Conservation (phyloP, 305 asterid genomes). For the Striga hermonthica region DNA sequence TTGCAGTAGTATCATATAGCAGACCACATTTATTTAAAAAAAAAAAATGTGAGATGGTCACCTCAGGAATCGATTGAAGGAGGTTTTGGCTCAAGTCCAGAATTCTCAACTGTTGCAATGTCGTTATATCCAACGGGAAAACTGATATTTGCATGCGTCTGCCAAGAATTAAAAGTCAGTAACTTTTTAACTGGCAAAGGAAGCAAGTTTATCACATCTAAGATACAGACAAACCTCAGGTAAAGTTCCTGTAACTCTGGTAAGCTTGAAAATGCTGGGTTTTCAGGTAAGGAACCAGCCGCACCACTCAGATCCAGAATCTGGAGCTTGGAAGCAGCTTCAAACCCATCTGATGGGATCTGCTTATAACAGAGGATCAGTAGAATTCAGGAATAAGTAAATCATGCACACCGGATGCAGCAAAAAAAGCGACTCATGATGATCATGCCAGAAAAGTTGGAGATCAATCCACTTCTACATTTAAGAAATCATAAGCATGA, state of each 20-base stretch:
- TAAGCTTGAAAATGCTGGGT: slow-evolving; percentile 72
- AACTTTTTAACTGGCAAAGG: slow-evolving; percentile 21
- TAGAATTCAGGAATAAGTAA: slow-evolving; percentile 23
- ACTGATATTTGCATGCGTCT: slow-evolving; percentile 73
- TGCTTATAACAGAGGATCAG: slow-evolving; percentile 31
- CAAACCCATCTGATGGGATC: slow-evolving; percentile 81
- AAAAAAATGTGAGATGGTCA: slow-evolving; percentile 22
- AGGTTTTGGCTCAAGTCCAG: slow-evolving; percentile 89
- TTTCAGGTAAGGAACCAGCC: slow-evolving; percentile 58
- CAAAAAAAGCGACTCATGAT: slow-evolving; percentile 17
- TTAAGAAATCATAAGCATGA: slow-evolving; percentile 22
- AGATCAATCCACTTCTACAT: slow-evolving; percentile 19
- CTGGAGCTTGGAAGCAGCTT: slow-evolving; percentile 72
- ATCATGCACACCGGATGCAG: slow-evolving; percentile 15
- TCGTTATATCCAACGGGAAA: slow-evolving; percentile 64
- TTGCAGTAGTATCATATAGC: neutral
- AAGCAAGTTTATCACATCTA: slow-evolving; percentile 23
- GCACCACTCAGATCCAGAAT: slow-evolving; percentile 90
- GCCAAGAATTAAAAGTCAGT: slow-evolving; percentile 41
- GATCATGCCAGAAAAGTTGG: slow-evolving; percentile 19
- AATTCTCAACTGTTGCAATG: slow-evolving; percentile 54
- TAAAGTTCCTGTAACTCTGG: slow-evolving; percentile 85
- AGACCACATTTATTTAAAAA: neutral
- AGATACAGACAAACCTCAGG: slow-evolving; percentile 57
- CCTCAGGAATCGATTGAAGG: slow-evolving; percentile 76